Evolutionary conservation across 192 early-diverging fungal species (phyloP), one percentile per base, ranked within the genome.

Genomic region (Gaertneriomyces sp.): DNA sequence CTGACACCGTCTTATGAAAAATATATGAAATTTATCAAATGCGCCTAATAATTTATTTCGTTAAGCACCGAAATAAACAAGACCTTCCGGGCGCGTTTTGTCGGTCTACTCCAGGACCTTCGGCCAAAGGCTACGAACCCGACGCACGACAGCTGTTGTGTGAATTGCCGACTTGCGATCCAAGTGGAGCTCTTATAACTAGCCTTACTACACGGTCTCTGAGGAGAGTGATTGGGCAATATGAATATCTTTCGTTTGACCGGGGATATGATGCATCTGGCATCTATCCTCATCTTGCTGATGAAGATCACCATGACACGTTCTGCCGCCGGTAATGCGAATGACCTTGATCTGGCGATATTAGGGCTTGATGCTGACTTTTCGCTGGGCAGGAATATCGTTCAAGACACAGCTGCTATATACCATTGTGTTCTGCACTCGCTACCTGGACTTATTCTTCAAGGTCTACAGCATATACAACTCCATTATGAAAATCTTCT

Each of bases 361-460:
- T 33, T 2, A 33, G 25, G 25, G 25, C 25, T 33, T 2, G 25
- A 33, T 33, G 39, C 54, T 25, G 0, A 14, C 56, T 25, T 9
- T 47, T n/a, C 65, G 14, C 11, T 53, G 61, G 7, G 4, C 67
- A 94, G 92, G 97, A 19, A 96, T 99, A 55, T 99, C 97, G 11
- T 92, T 97, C 82, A 99, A 99, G 76, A 88, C 95, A 0, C 97
- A 99, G 81, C 79, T 81, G 0, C 83, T 99, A 38, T 97, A 96
- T 66, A 80, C 94, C 19, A 51, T 90, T 39, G 93, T 99, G 8
- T 99, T 98, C 74, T 68, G 85, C 57, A 88, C 94, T n/a, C 90
- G 97, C 53, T 99, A 99, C 72, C 76, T 94, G 40, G 97, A 99
- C 74, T 80, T 99, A 61, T 84, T 92, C 61, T 77, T 77, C 38